phyloP scores from a whole-genome alignment of 139 green algal species.

The Chlorella vulgaris region DNA sequence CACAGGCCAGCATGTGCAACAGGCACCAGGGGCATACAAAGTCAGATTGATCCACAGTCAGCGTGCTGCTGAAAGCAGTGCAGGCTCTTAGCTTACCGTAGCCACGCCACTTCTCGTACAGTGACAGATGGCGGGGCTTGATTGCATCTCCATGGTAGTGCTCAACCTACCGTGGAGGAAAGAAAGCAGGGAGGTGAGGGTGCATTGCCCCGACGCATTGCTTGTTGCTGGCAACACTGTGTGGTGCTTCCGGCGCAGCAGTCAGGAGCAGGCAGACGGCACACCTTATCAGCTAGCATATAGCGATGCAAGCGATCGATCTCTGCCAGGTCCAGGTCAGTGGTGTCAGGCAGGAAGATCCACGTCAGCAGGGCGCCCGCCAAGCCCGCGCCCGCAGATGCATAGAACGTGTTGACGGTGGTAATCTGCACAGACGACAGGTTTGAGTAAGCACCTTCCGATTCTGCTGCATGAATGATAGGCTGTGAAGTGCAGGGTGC shows the following conservation, averaged over 20 bases:
- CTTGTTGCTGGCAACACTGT: no score
- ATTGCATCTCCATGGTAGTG: slow-evolving; percentile 4
- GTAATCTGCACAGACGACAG: neutral
- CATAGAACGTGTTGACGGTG: slow-evolving; percentile 47
- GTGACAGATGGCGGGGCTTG: neutral
- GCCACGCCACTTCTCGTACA: slow-evolving; percentile 22
- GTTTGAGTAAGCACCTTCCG: neutral
- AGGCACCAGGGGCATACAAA: no score
- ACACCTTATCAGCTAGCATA: slow-evolving; percentile 32
- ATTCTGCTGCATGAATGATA: no score
- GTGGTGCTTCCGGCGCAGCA: no score
- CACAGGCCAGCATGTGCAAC: neutral
- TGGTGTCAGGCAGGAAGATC: slow-evolving; percentile 70
- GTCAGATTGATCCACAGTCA: no score
- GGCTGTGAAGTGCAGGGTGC: no score
- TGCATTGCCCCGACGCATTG: no score
- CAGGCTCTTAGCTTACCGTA: slow-evolving; percentile 4
- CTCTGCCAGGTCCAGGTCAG: slow-evolving; percentile 64
- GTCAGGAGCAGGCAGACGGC: no score
- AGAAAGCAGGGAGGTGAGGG: no score
- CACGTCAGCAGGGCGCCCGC: slow-evolving; percentile 46
- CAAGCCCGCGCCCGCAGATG: slow-evolving; percentile 50
- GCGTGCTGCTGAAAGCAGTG: no score
- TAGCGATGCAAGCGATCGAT: slow-evolving; percentile 57
- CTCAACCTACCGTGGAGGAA: neutral